Evolutionary conservation across 108 stramenopile genomes (phyloP).

Genomic region (Skeletonema grethae): DNA sequence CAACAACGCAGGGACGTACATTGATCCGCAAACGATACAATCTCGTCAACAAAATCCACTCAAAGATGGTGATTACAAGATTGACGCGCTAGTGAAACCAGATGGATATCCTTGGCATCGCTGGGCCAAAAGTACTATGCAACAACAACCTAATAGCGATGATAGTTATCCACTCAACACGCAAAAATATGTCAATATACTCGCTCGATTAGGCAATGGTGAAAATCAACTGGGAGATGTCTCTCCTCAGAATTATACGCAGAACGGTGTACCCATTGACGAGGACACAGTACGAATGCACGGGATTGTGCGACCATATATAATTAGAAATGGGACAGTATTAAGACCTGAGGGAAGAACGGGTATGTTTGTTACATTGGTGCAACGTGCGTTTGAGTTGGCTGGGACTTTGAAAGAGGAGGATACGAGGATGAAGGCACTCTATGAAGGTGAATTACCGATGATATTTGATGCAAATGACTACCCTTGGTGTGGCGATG

Average conservation of each 20-base stretch:
- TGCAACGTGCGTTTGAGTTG: constrained; percentile 23
- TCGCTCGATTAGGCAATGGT: constrained; percentile 25
- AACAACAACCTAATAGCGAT: not conserved
- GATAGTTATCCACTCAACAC: constrained; percentile 22
- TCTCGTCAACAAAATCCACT: constrained; percentile 15
- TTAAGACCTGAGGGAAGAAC: constrained; percentile 17
- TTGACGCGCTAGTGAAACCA: constrained; percentile 22
- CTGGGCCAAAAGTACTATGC: constrained; percentile 14
- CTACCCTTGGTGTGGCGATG: constrained; percentile 35
- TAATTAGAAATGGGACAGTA: constrained; percentile 30
- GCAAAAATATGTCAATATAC: constrained; percentile 22
- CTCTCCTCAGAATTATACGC: constrained; percentile 13
- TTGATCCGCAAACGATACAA: constrained; percentile 19
- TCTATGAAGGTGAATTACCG: constrained; percentile 28
- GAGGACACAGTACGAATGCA: constrained; percentile 14
- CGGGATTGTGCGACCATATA: constrained; percentile 11
- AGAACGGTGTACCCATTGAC: not conserved
- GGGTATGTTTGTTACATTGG: constrained; percentile 29
- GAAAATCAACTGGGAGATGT: constrained; percentile 19
- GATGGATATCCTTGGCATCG: constrained; percentile 47
- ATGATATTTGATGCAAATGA: constrained; percentile 32
- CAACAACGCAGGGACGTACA: constrained; percentile 2
- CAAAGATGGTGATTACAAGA: not conserved
- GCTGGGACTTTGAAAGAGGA: constrained; percentile 4
- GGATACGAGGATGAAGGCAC: constrained; percentile 14